These are phyloP conservation scores for Protomyces macrosporus DNA, from an alignment of 1,139 yeast species.

Conservation along the genomic window DNA sequence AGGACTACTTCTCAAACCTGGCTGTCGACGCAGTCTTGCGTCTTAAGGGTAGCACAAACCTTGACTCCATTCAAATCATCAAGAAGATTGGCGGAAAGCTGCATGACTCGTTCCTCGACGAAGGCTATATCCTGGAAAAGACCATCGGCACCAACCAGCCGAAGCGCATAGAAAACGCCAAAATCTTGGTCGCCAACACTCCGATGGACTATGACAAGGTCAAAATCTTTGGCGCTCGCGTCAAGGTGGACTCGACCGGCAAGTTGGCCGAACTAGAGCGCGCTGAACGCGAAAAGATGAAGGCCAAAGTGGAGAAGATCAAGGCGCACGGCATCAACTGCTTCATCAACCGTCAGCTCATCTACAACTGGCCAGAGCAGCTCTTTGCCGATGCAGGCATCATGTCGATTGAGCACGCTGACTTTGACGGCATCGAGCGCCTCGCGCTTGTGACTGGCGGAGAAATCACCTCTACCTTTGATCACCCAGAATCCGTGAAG, in stretches of 20 bases:
- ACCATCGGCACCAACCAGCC: conserved; percentile 94
- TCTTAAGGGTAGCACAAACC: conserved; percentile 86
- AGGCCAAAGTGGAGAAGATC: conserved; percentile 79
- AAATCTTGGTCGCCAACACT: conserved; percentile 87
- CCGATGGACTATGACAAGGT: conserved; percentile 96
- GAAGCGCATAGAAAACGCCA: conserved; percentile 73
- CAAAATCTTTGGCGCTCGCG: conserved; percentile 94
- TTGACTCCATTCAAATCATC: conserved; percentile 89
- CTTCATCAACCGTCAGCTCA: conserved; percentile 90
- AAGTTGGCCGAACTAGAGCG: conserved; percentile 92
- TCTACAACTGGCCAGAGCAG: conserved; percentile 97
- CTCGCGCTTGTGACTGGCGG: conserved; percentile 96
- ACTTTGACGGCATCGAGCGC: conserved; percentile 96
- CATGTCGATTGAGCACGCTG: conserved; percentile 96
- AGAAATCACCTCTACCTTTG: conserved; percentile 95
- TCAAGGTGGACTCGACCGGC: conserved; percentile 90
- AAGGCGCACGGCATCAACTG: conserved; percentile 76
- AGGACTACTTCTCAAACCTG: conserved; percentile 75
- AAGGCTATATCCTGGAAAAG: conserved; percentile 73
- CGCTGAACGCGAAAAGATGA: conserved; percentile 92
- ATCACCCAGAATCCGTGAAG: conserved; percentile 77
- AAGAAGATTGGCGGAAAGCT: conserved; percentile 91
- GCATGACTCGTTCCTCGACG: conserved; percentile 88
- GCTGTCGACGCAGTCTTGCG: conserved; percentile 94
- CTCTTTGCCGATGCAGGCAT: conserved; percentile 80